These are phyloP conservation scores for Cylindrotheca closterium DNA, from an alignment of 108 stramenopile genomes.

Conservation along the genomic window DNA sequence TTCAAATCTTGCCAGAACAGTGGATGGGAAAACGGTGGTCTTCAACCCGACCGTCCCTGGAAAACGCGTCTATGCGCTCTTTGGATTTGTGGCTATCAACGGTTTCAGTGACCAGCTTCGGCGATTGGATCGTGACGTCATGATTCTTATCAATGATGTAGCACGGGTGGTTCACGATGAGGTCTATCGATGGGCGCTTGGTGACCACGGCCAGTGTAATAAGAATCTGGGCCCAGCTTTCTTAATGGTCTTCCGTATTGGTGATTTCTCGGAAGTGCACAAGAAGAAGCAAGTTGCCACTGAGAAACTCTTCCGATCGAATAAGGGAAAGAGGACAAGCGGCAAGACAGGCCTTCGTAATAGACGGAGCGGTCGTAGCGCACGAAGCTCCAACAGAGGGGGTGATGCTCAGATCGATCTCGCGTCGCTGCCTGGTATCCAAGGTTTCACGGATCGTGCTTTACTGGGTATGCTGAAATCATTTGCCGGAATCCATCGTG, in stretches of 20 bases:
- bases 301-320: constrained; percentile 67
- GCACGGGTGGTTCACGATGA: constrained; percentile 91
- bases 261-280: constrained; percentile 66
- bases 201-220: constrained; percentile 92
- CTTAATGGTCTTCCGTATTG: constrained; percentile 91
- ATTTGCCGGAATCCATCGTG: constrained; percentile 77
- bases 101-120: constrained; percentile 84
- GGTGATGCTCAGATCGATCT: constrained; percentile 54
- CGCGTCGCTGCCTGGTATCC: constrained; percentile 75
- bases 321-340: constrained; percentile 13
- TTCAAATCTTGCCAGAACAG: constrained; percentile 78
- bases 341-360: constrained; percentile 10
- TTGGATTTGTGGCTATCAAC: constrained; percentile 93
- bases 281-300: constrained; percentile 76
- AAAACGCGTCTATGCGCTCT: constrained; percentile 87
- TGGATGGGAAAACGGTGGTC: constrained; percentile 71
- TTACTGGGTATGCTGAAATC: constrained; percentile 77
- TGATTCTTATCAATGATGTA: constrained; percentile 95
- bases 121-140: constrained; percentile 88
- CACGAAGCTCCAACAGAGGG: constrained; percentile 1
- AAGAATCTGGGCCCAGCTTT: constrained; percentile 97
- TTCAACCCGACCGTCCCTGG: constrained; percentile 94
- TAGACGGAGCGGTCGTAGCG: background rate
- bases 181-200: constrained; percentile 86
- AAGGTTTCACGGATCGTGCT: constrained; percentile 77